Conservation (phyloP, 176 grass and related monocot genomes). For the Zea luxurians region DNA sequence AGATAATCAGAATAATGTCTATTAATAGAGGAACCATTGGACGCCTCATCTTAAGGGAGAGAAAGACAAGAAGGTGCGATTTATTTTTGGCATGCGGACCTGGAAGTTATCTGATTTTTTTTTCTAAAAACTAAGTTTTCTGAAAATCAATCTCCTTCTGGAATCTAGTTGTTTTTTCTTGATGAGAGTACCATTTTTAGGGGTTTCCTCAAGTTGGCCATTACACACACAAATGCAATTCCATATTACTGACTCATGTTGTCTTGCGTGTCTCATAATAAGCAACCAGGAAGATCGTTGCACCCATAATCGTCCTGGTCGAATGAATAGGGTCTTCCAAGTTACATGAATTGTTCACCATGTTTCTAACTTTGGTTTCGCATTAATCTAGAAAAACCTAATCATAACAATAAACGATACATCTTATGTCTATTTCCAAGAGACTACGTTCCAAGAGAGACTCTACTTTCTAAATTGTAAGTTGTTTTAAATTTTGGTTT, state of each 20-base stretch:
- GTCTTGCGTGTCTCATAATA: neutral
- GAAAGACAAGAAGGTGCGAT: constrained; percentile 22
- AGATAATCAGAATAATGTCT: constrained; percentile 31
- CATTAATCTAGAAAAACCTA: neutral
- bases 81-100: constrained; percentile 49
- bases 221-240: neutral
- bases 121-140: constrained; percentile 1
- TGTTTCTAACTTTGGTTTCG: neutral
- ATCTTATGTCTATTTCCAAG: neutral
- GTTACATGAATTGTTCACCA: neutral
- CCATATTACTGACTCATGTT: neutral
- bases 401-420: neutral
- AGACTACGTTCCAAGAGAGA: neutral
- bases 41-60: constrained; percentile 25
- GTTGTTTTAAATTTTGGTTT: too few species aligned
- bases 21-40: constrained; percentile 47
- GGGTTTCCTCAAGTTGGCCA: neutral
- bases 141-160: neutral
- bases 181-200: neutral
- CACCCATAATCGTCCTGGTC: neutral
- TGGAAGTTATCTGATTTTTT: constrained; percentile 19
- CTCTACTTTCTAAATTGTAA: too few species aligned
- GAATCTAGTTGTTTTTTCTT: neutral
- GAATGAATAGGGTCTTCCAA: neutral
- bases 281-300: neutral